These are phyloP conservation scores for Penicillium rolfsii DNA, from an alignment of 2,329 filamentous ascomycete species.

Conservation along the genomic window DNA sequence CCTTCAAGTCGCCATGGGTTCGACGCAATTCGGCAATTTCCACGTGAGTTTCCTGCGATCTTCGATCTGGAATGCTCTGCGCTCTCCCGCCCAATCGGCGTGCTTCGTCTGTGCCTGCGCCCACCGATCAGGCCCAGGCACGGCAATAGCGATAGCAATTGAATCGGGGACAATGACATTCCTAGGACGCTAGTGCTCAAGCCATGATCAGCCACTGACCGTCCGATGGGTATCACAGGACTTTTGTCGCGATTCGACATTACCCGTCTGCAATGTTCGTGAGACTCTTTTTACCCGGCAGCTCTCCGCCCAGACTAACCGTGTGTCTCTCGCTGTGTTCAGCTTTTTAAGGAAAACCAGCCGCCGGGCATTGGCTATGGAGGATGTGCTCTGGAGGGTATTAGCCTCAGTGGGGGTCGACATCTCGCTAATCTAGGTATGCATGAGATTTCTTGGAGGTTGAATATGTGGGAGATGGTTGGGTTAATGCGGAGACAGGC, in stretches of 20 bases:
- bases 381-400: conserved; percentile 76
- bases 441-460: conserved; percentile 27
- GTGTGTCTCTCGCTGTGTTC: conserved; percentile 15
- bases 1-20: conserved; percentile 46
- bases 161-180: background rate
- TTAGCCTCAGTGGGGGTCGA: conserved; percentile 66
- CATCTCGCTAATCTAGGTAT: conserved; percentile 81
- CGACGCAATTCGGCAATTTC: conserved; percentile 63
- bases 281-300: conserved; percentile 9
- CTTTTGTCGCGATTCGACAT: conserved; percentile 81
- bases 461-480: background rate
- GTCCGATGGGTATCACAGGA: conserved; percentile 55
- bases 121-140: background rate
- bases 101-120: background rate
- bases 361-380: conserved; percentile 63
- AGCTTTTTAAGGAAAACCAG: conserved; percentile 69
- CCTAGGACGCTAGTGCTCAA: background rate
- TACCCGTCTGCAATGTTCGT: conserved; percentile 83
- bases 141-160: background rate
- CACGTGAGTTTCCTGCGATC: conserved; percentile 48
- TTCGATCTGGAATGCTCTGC: conserved; percentile 13
- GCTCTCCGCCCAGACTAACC: conserved; percentile 3
- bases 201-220: conserved; percentile 25
- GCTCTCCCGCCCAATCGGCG: conserved; percentile 9
- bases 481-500: conserved; percentile 55